A percentile compares a stretch with the other conserved stretches of the same genome.
phyloP scores from a whole-genome alignment of 768 basidiomycete genomes.

The Lactarius vividus region DNA sequence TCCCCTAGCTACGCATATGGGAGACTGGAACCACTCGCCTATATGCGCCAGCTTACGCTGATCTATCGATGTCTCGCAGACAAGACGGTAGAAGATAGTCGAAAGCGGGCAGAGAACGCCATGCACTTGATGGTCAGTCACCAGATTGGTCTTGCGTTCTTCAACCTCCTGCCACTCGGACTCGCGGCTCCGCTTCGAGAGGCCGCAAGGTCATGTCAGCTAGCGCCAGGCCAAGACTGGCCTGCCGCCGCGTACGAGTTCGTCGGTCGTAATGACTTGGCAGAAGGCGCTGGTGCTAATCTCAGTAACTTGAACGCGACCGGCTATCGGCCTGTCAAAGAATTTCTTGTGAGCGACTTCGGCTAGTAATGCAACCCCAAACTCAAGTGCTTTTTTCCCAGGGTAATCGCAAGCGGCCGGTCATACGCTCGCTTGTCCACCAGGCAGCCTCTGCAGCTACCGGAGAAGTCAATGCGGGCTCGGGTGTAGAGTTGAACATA shows the following conservation, averaged over 20 bases:
- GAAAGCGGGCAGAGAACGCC: conserved; percentile 66
- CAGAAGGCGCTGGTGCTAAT: conserved; percentile 52
- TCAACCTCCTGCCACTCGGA: conserved; percentile 63
- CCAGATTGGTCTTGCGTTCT: conserved; percentile 44
- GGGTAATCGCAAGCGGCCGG: conserved; percentile 18
- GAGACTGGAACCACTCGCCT: conserved; percentile 53
- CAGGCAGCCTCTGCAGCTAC: conserved; percentile 38
- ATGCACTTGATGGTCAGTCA: conserved; percentile 53
- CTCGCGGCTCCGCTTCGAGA: conserved; percentile 79
- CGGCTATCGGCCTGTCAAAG: conserved; percentile 56
- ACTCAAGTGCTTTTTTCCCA: background rate
- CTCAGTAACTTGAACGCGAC: conserved; percentile 47
- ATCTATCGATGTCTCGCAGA: conserved; percentile 63
- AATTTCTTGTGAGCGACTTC: conserved; percentile 49
- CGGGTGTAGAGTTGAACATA: conserved; percentile 70
- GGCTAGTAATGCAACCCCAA: background rate
- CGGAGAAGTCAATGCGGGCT: conserved; percentile 55
- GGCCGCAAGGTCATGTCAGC: conserved; percentile 79
- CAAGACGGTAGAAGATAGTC: conserved; percentile 44
- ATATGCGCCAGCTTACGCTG: conserved; percentile 51
- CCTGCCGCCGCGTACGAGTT: conserved; percentile 62
- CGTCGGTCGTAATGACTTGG: conserved; percentile 73
- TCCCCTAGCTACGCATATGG: conserved; percentile 62
- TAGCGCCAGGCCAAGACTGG: conserved; percentile 75
- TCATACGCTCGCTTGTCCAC: conserved; percentile 18